A percentile compares a stretch with the other conserved stretches of the same genome.
Evolutionary conservation across 129 eudicot species (phyloP).

Genomic region (Calendula officinalis): DNA sequence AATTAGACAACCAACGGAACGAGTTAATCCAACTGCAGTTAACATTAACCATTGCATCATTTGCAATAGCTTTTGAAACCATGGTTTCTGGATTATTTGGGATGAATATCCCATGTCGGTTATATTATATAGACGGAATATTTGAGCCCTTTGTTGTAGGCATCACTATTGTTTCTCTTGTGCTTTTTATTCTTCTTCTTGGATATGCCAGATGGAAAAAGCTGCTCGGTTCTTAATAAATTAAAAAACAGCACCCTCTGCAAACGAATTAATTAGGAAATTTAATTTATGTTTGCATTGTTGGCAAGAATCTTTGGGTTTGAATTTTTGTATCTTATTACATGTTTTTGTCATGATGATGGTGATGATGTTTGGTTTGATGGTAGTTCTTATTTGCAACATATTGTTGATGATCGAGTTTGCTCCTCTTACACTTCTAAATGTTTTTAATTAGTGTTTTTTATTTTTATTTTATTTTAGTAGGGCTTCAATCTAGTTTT

Average conservation of each 20-base stretch:
- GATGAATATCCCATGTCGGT: constrained; percentile 71
- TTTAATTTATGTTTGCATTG: not conserved
- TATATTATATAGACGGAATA: constrained; percentile 39
- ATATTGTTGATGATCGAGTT: not conserved
- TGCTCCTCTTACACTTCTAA: not conserved
- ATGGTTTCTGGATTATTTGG: constrained; percentile 74
- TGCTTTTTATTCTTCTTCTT: constrained; percentile 58
- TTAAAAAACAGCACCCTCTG: constrained; percentile 6
- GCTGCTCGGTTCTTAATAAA: constrained; percentile 72
- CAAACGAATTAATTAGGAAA: not conserved
- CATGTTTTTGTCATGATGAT: constrained; percentile 11
- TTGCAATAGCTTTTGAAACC: constrained; percentile 81
- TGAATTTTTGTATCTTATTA: constrained; percentile 18
- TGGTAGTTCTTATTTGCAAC: not conserved
- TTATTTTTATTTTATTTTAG: no score
- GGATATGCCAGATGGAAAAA: constrained; percentile 98
- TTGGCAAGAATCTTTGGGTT: constrained; percentile 15
- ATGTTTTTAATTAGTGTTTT: no score
- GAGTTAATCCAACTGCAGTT: constrained; percentile 94
- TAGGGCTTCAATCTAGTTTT: no score
- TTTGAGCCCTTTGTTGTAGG: constrained; percentile 47
- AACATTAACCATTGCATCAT: constrained; percentile 80
- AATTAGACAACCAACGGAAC: constrained; percentile 90
- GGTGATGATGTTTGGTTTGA: not conserved
- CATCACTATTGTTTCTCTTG: constrained; percentile 44